A percentile compares a stretch with the other conserved stretches of the same genome.
phyloP scores from a whole-genome alignment of 1,139 yeast species.

The Pichia sp. region DNA sequence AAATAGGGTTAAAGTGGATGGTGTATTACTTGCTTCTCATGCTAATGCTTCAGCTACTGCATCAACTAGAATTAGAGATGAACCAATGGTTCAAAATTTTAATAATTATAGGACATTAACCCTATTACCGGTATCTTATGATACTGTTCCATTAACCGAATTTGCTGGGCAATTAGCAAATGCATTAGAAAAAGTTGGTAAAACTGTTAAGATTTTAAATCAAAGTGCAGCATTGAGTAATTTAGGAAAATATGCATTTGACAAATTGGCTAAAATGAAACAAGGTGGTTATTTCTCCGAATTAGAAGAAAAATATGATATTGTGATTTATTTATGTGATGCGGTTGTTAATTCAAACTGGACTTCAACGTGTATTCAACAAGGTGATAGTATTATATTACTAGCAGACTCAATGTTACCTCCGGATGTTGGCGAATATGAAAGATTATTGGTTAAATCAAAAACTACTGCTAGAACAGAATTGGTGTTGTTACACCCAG shows the following conservation, averaged over 20 bases:
- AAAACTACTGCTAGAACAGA: conserved; percentile 88
- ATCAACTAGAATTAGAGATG: conserved; percentile 26
- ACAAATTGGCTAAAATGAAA: conserved; percentile 75
- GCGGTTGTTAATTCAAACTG: conserved; percentile 77
- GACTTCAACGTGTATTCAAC: conserved; percentile 90
- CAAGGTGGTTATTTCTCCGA: conserved; percentile 87
- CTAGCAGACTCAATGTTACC: conserved; percentile 63
- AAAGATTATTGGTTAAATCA: conserved; percentile 62
- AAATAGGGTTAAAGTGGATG: conserved; percentile 40
- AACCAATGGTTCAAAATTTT: conserved; percentile 24
- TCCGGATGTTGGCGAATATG: conserved; percentile 79
- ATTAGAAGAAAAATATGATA: conserved; percentile 81
- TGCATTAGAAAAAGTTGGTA: conserved; percentile 67
- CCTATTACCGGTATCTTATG: conserved; percentile 69
- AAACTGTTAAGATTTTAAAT: conserved; percentile 69
- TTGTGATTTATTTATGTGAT: conserved; percentile 84
- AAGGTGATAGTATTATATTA: conserved; percentile 81
- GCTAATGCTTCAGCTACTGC: conserved; percentile 22
- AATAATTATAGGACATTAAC: conserved; percentile 74
- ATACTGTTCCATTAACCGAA: conserved; percentile 68
- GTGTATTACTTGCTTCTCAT: conserved; percentile 10
- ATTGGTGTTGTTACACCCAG: conserved; percentile 76
- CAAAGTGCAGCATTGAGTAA: conserved; percentile 76
- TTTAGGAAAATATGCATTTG: conserved; percentile 90
- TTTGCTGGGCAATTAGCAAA: conserved; percentile 69